phyloP scores from a whole-genome alignment of 495 filamentous ascomycete genomes.

The Tuber borchii region DNA sequence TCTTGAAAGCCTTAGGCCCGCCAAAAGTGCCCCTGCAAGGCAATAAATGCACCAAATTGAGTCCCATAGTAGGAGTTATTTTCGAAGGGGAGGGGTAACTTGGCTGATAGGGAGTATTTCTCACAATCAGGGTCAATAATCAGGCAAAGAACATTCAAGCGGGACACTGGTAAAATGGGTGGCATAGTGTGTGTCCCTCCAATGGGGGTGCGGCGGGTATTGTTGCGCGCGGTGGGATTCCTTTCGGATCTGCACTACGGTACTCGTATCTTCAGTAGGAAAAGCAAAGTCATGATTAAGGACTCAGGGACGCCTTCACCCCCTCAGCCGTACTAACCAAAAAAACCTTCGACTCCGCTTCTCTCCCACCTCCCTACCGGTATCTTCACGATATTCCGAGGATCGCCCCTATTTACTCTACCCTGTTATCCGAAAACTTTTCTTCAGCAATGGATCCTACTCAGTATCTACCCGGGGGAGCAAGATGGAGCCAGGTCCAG shows the following conservation, averaged over 20 bases:
- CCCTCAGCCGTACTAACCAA: neutral
- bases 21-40: no score
- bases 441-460: neutral
- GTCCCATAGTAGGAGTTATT: neutral
- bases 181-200: neutral
- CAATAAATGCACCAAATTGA: neutral
- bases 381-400: neutral
- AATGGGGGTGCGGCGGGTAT: neutral
- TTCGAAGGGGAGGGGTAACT: neutral
- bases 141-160: neutral
- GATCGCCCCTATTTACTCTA: neutral
- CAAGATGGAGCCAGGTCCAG: neutral
- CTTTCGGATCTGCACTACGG: neutral
- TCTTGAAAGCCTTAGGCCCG: neutral
- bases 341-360: neutral
- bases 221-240: neutral
- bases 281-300: neutral
- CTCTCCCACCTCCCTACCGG: neutral
- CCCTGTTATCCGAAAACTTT: neutral
- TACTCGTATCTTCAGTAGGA: neutral
- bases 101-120: neutral
- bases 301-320: neutral
- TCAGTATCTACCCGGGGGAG: neutral
- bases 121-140: neutral
- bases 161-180: neutral